These are phyloP conservation scores for Ogataea wickerhamii DNA, from an alignment of 805 yeast species.

Conservation along the genomic window DNA sequence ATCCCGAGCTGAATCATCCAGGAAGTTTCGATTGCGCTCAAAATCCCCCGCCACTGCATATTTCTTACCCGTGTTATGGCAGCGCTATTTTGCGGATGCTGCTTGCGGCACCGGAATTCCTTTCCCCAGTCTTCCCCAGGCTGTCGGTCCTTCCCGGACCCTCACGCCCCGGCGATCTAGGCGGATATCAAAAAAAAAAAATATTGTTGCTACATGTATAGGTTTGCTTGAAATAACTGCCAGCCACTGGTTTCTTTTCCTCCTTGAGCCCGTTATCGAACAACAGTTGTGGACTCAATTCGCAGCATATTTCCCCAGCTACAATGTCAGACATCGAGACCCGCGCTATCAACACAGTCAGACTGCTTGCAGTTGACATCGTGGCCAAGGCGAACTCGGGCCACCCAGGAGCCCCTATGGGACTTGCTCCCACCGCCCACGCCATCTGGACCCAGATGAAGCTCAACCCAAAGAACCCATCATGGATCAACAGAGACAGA, in stretches of 20 bases:
- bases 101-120: too few species aligned
- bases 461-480: slow-evolving; percentile 87
- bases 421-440: slow-evolving; percentile 95
- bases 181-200: background rate
- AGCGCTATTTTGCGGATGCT: too few species aligned
- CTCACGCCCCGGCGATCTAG: background rate
- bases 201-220: background rate
- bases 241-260: too few species aligned
- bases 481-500: slow-evolving; percentile 93
- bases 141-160: background rate
- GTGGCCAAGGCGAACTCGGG: slow-evolving; percentile 90
- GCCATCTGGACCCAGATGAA: slow-evolving; percentile 75
- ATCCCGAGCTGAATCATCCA: too few species aligned
- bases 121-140: too few species aligned
- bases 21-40: too few species aligned
- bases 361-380: slow-evolving; percentile 83
- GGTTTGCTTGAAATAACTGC: background rate
- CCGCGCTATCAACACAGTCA: slow-evolving; percentile 80
- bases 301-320: too few species aligned
- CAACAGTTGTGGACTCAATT: too few species aligned
- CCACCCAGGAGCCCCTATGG: slow-evolving; percentile 99
- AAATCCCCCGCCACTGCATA: too few species aligned
- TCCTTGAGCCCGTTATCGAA: too few species aligned
- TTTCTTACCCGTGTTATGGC: too few species aligned
- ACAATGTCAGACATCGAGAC: slow-evolving; percentile 57